Conservation (phyloP, 441 rosid species). For the Geranium incanum region DNA sequence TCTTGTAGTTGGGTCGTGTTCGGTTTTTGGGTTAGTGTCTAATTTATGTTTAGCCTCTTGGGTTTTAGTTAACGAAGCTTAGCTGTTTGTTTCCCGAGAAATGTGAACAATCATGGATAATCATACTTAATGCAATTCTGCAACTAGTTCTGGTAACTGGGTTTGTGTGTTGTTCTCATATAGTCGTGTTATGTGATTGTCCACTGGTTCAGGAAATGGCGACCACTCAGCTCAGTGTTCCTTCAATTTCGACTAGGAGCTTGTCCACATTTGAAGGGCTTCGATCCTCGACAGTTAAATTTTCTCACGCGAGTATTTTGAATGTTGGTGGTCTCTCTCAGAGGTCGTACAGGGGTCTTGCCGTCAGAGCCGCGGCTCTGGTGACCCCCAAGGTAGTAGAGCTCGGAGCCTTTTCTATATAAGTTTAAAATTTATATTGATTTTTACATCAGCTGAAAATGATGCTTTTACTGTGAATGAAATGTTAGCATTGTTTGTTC, state of each 20-base stretch:
- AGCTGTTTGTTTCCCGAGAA: too few relatives aligned
- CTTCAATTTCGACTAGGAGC: constrained; percentile 50
- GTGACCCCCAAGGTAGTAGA: constrained; percentile 81
- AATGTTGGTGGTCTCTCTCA: constrained; percentile 34
- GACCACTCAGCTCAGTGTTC: constrained; percentile 54
- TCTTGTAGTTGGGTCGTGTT: background rate
- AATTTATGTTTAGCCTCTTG: too few relatives aligned
- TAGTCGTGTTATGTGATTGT: background rate
- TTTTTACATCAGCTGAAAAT: background rate
- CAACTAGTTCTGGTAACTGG: too few relatives aligned
- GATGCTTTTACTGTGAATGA: background rate
- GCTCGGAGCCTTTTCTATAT: background rate
- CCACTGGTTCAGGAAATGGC: constrained; percentile 45
- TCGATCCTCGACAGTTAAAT: constrained; percentile 46
- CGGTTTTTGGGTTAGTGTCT: background rate
- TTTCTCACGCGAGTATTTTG: constrained; percentile 36
- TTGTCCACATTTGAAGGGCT: constrained; percentile 61
- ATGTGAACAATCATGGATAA: too few relatives aligned
- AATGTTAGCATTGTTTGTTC: too few relatives aligned
- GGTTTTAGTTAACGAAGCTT: too few relatives aligned
- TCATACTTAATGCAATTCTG: too few relatives aligned
- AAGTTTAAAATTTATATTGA: background rate
- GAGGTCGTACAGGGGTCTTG: constrained; percentile 38
- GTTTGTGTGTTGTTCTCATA: too few relatives aligned
- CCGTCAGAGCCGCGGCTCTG: constrained; percentile 66